Conservation (phyloP, 208 protist species). For the Trypanosomatidae sp. region DNA sequence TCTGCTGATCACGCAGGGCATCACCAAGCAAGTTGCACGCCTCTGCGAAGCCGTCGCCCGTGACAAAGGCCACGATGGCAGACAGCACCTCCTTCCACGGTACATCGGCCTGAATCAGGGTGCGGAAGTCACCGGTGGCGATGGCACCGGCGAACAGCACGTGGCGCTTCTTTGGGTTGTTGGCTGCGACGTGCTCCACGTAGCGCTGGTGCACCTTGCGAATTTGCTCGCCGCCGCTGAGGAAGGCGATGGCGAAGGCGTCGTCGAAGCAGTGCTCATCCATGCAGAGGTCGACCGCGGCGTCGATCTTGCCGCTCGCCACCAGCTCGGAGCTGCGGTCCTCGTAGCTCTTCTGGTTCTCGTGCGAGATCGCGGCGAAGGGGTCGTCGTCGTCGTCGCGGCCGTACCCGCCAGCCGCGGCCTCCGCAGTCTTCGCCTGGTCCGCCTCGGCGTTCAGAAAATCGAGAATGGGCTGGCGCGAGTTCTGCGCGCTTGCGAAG, state of each 20-base stretch:
- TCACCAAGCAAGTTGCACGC: slow-evolving; percentile 66
- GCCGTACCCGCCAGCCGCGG: slow-evolving; percentile 5
- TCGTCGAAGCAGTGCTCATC: slow-evolving; percentile 62
- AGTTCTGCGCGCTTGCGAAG: slow-evolving; percentile 45
- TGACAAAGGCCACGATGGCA: slow-evolving; percentile 60
- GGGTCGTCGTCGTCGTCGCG: slow-evolving; percentile 56
- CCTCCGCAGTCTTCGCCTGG: not conserved
- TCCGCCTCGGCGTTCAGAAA: slow-evolving; percentile 37
- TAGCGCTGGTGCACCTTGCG: slow-evolving; percentile 66
- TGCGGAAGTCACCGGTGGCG: slow-evolving; percentile 55
- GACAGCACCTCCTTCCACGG: slow-evolving; percentile 82
- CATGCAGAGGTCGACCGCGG: slow-evolving; percentile 80
- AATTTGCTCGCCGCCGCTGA: slow-evolving; percentile 61
- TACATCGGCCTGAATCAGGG: slow-evolving; percentile 36
- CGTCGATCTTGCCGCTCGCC: slow-evolving; percentile 56
- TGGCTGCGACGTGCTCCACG: slow-evolving; percentile 30
- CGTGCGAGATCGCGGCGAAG: slow-evolving; percentile 59
- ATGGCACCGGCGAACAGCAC: slow-evolving; percentile 70
- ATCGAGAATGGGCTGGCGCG: slow-evolving; percentile 63
- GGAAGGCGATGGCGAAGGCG: slow-evolving; percentile 74
- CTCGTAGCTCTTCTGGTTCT: slow-evolving; percentile 62
- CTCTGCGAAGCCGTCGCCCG: slow-evolving; percentile 60
- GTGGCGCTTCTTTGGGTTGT: slow-evolving; percentile 54
- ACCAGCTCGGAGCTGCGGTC: slow-evolving; percentile 60
- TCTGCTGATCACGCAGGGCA: slow-evolving; percentile 35